phyloP scores from a whole-genome alignment of 2,329 filamentous ascomycete species.

The Cercospora janseana region DNA sequence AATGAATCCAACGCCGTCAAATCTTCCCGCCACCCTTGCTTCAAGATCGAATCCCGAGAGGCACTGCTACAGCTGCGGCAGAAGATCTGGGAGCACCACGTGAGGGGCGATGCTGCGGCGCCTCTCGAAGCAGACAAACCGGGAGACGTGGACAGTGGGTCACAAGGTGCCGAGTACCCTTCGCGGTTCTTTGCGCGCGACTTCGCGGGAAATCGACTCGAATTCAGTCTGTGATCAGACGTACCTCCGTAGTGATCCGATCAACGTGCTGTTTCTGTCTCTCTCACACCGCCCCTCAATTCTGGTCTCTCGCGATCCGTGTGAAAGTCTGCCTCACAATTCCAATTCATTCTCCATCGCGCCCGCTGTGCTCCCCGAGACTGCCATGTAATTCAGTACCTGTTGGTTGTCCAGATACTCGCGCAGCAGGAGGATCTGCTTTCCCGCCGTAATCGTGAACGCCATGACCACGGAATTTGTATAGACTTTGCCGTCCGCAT shows the following conservation, averaged over 20 bases:
- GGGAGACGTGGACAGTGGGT: constrained; percentile 47
- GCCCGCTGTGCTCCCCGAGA: constrained; percentile 8
- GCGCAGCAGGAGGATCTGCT: constrained; percentile 11
- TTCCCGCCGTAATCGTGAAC: constrained; percentile 9
- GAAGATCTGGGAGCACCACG: constrained; percentile 54
- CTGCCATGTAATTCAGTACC: constrained; percentile 12
- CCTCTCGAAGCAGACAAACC: constrained; percentile 57
- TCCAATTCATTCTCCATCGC: no score
- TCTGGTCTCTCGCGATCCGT: no score
- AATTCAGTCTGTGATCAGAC: constrained; percentile 39
- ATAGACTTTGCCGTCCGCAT: constrained; percentile 8
- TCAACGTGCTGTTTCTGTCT: constrained; percentile 2
- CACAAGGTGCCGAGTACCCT: constrained; percentile 59
- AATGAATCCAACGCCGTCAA: constrained; percentile 38
- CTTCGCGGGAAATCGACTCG: constrained; percentile 43
- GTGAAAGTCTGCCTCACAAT: no score
- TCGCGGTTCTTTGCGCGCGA: constrained; percentile 59
- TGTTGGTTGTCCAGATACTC: constrained; percentile 16
- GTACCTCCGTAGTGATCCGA: no score
- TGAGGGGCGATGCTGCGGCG: constrained; percentile 50
- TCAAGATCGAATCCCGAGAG: constrained; percentile 51
- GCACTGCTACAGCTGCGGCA: constrained; percentile 50
- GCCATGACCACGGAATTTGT: constrained; percentile 11
- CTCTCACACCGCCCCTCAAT: no score
- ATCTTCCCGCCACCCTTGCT: constrained; percentile 58